Evolutionary conservation across 2,329 filamentous ascomycete species (phyloP).

Genomic region (Nemania diffusa): DNA sequence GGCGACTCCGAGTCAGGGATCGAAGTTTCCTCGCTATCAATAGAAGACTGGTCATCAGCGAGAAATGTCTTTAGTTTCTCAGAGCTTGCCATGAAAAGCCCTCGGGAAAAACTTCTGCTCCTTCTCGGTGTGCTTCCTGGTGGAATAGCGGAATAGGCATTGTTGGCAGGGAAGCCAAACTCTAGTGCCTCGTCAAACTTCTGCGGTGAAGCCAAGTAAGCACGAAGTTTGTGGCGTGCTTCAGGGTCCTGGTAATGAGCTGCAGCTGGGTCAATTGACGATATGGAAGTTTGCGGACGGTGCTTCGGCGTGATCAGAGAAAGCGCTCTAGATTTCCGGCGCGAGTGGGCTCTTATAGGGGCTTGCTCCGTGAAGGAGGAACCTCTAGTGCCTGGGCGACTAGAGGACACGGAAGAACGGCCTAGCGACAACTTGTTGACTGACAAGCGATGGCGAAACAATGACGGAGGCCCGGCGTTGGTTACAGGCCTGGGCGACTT

Average conservation of each 20-base stretch:
- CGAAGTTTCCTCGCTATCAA: slow-evolving; percentile 66
- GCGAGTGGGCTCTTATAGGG: slow-evolving; percentile 52
- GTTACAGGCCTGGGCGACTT: slow-evolving; percentile 60
- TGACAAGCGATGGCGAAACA: slow-evolving; percentile 76
- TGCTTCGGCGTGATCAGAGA: slow-evolving; percentile 65
- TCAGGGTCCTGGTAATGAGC: slow-evolving; percentile 92
- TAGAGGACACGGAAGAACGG: slow-evolving; percentile 62
- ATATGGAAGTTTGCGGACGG: slow-evolving; percentile 55
- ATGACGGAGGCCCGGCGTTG: slow-evolving; percentile 62
- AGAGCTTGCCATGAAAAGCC: slow-evolving; percentile 50
- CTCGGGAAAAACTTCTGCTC: slow-evolving; percentile 39
- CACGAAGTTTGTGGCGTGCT: slow-evolving; percentile 83
- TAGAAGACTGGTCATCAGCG: slow-evolving; percentile 63
- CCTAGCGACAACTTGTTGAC: slow-evolving; percentile 73
- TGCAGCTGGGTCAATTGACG: slow-evolving; percentile 74
- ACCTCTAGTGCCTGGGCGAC: slow-evolving; percentile 60
- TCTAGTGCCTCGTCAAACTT: slow-evolving; percentile 97
- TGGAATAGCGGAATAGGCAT: slow-evolving; percentile 52
- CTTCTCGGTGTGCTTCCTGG: slow-evolving; percentile 46
- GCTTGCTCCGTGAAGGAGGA: slow-evolving; percentile 48
- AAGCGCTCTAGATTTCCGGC: slow-evolving; percentile 65
- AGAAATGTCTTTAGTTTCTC: slow-evolving; percentile 60
- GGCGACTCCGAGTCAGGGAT: slow-evolving; percentile 69
- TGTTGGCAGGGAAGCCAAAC: slow-evolving; percentile 84
- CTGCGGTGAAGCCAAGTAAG: slow-evolving; percentile 87